These are phyloP conservation scores for Phytopythium aichiense DNA, from an alignment of 352 stramenopile species.

Conservation along the genomic window DNA sequence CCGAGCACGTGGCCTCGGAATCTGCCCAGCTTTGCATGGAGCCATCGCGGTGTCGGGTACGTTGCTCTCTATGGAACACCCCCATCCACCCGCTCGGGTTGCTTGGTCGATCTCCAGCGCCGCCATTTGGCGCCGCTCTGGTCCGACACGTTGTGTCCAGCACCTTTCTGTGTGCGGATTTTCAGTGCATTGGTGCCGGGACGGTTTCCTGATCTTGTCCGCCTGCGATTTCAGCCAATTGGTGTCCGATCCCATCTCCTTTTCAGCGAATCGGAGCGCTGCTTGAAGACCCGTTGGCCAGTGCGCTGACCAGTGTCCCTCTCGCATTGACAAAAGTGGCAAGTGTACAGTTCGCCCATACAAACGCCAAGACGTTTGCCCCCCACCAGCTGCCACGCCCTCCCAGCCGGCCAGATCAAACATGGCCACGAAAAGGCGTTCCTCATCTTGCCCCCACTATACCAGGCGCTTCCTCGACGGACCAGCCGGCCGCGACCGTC, in stretches of 20 bases:
- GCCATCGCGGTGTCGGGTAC: neutral
- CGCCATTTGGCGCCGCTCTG: neutral
- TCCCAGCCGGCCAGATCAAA: neutral
- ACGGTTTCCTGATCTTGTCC: neutral
- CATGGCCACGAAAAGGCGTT: constrained; percentile 3
- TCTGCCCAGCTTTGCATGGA: neutral
- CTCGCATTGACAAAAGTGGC: too few species aligned
- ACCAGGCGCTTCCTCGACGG: neutral
- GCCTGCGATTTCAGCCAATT: neutral
- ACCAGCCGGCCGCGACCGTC: too few species aligned
- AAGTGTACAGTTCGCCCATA: constrained; percentile 1
- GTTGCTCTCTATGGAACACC: too few species aligned
- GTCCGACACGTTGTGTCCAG: neutral
- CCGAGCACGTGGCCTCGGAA: too few species aligned
- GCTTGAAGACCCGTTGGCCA: neutral
- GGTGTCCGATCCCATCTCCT: neutral
- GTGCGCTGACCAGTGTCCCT: neutral
- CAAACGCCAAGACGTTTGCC: neutral
- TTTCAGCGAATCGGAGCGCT: neutral
- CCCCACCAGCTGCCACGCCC: neutral
- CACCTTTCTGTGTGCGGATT: too few species aligned
- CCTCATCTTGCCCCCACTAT: neutral
- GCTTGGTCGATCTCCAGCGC: neutral
- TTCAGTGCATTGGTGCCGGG: too few species aligned
- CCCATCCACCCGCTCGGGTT: too few species aligned